Conservation (phyloP, 116 monocot genomes). For the Phalaenopsis hybrid region DNA sequence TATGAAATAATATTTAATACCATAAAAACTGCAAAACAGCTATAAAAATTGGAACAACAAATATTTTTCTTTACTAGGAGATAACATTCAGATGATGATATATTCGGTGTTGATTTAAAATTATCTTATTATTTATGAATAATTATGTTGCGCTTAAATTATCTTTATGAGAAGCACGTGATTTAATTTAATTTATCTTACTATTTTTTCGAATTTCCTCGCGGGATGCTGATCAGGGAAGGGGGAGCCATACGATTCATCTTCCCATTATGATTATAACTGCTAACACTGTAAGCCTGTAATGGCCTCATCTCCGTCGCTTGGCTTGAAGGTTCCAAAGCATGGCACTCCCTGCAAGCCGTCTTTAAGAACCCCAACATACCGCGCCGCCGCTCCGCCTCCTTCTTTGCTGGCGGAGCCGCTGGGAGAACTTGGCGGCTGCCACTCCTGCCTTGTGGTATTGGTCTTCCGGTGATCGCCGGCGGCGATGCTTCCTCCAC, state of each 20-base stretch:
- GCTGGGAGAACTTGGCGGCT: background rate
- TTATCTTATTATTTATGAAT: too few relatives aligned
- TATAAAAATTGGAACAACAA: too few relatives aligned
- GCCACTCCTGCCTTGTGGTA: background rate
- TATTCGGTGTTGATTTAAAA: too few relatives aligned
- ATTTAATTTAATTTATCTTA: background rate
- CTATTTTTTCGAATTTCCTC: background rate
- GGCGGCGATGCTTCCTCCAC: background rate
- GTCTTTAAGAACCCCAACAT: background rate
- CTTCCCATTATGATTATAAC: background rate
- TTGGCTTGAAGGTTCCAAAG: slow-evolving; percentile 1
- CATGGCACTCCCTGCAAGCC: slow-evolving; percentile 2
- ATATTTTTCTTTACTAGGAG: too few relatives aligned
- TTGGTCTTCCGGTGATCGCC: background rate
- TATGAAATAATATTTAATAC: too few relatives aligned
- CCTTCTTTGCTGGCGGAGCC: background rate
- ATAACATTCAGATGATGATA: too few relatives aligned
- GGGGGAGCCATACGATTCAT: background rate
- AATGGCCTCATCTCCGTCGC: background rate
- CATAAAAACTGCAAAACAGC: too few relatives aligned
- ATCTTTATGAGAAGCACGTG: too few relatives aligned
- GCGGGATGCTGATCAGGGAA: background rate
- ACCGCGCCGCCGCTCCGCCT: background rate
- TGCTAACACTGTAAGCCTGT: background rate
- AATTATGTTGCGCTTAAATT: too few relatives aligned